phyloP scores from a whole-genome alignment of 139 green algal species.

The Chlamydomonas schloesseri region DNA sequence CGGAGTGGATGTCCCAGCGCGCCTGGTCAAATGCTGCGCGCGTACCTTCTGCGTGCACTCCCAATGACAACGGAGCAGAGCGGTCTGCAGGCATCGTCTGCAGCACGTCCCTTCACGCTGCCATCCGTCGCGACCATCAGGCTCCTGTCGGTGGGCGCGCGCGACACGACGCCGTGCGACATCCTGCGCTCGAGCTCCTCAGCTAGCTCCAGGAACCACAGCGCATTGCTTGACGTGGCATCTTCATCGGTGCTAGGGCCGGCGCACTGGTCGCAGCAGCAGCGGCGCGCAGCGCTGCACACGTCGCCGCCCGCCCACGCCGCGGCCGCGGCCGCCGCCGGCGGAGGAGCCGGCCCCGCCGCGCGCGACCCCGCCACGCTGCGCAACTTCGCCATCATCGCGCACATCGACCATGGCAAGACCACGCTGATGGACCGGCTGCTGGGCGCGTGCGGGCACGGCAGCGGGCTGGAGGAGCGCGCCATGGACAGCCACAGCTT shows the following conservation, averaged over 20 bases:
- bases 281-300: background rate
- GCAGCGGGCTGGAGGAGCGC: conserved; percentile 28
- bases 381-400: conserved; percentile 48
- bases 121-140: background rate
- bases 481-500: conserved; percentile 82
- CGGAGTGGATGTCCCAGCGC: no score
- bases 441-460: conserved; percentile 35
- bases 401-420: conserved; percentile 49
- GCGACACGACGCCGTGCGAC: no score
- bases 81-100: no score
- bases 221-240: no score
- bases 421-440: conserved; percentile 59
- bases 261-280: no score
- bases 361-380: conserved; percentile 5
- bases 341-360: background rate
- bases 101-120: no score
- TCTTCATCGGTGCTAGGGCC: no score
- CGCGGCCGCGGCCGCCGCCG: background rate
- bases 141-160: background rate
- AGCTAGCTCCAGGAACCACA: no score
- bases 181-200: no score
- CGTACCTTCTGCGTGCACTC: no score
- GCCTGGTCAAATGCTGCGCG: no score
- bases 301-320: background rate
- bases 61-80: no score